Percentiles rank a stretch among this genome's conserved stretches.
These are phyloP conservation scores for Stipa capillata DNA, from an alignment of 176 grass and related monocot species.

Conservation along the genomic window DNA sequence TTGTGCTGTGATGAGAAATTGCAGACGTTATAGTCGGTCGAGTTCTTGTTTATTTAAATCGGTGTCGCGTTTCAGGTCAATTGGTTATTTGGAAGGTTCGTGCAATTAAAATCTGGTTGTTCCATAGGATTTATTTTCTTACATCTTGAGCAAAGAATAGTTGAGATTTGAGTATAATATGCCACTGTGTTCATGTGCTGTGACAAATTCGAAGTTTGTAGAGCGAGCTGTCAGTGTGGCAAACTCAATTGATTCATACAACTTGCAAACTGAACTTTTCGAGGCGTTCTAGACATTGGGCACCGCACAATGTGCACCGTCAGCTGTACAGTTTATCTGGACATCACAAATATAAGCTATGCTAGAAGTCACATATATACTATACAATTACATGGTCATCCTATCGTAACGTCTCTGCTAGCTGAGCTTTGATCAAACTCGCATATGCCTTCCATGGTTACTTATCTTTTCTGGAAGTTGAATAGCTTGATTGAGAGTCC, in stretches of 20 bases:
- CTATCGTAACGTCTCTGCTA: neutral
- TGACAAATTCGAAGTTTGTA: neutral
- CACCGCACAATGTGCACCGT: constrained; percentile 1
- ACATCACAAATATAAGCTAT: neutral
- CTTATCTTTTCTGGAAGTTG: constrained; percentile 76
- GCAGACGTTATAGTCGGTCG: neutral
- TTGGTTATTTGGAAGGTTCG: neutral
- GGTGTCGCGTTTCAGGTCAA: neutral
- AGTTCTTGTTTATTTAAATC: neutral
- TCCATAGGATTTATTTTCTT: neutral
- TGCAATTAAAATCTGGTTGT: neutral
- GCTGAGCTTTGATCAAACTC: neutral
- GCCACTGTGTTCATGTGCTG: neutral
- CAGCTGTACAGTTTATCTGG: neutral
- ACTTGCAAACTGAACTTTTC: neutral
- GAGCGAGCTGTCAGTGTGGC: neutral
- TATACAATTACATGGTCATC: neutral
- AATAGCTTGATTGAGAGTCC: constrained; percentile 55
- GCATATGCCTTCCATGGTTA: neutral
- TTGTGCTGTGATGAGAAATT: neutral
- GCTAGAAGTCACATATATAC: neutral
- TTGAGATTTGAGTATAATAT: neutral
- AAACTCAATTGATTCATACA: neutral
- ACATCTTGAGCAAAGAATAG: neutral
- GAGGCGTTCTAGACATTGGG: neutral